phyloP scores from a whole-genome alignment of 805 yeast species.

The Starmerella cellae region DNA sequence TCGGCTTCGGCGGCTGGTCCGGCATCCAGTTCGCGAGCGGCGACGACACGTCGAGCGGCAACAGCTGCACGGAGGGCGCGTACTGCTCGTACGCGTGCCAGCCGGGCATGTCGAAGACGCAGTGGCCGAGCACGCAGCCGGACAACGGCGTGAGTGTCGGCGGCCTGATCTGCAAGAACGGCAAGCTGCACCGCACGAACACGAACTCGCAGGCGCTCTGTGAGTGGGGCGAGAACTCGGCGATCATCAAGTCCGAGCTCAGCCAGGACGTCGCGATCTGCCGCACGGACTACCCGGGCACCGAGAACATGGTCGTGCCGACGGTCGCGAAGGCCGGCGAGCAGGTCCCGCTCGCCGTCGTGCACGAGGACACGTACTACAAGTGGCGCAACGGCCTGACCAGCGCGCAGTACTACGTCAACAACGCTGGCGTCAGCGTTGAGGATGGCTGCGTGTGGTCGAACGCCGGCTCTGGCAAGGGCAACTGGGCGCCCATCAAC shows the following conservation, averaged over 20 bases:
- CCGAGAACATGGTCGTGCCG: slow-evolving; percentile 96
- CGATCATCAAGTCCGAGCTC: slow-evolving; percentile 53
- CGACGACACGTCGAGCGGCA: slow-evolving; percentile 47
- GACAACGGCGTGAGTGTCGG: slow-evolving; percentile 82
- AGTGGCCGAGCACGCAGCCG: slow-evolving; percentile 89
- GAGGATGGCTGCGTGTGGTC: slow-evolving; percentile 97
- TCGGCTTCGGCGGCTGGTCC: slow-evolving; percentile 73
- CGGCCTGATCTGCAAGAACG: slow-evolving; percentile 76
- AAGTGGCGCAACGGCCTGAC: slow-evolving; percentile 69
- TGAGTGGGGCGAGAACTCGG: slow-evolving; percentile 70
- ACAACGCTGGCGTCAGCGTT: slow-evolving; percentile 83
- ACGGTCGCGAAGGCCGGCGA: slow-evolving; percentile 64
- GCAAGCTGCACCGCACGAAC: slow-evolving; percentile 75
- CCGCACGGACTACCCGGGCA: slow-evolving; percentile 98
- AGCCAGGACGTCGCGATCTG: slow-evolving; percentile 68
- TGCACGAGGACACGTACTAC: slow-evolving; percentile 65
- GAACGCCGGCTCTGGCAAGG: slow-evolving; percentile 57
- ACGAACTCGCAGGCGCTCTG: slow-evolving; percentile 55
- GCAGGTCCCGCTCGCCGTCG: slow-evolving; percentile 58
- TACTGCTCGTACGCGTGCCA: slow-evolving; percentile 98
- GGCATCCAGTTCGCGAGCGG: slow-evolving; percentile 49
- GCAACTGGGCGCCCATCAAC: slow-evolving; percentile 97
- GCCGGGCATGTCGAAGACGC: slow-evolving; percentile 98
- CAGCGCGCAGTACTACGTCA: slow-evolving; percentile 93
- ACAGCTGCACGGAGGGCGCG: slow-evolving; percentile 68